A percentile compares a stretch with the other conserved stretches of the same genome.
Conservation (phyloP, 1,139 yeast genomes). For the Blastobotrys niveus region DNA sequence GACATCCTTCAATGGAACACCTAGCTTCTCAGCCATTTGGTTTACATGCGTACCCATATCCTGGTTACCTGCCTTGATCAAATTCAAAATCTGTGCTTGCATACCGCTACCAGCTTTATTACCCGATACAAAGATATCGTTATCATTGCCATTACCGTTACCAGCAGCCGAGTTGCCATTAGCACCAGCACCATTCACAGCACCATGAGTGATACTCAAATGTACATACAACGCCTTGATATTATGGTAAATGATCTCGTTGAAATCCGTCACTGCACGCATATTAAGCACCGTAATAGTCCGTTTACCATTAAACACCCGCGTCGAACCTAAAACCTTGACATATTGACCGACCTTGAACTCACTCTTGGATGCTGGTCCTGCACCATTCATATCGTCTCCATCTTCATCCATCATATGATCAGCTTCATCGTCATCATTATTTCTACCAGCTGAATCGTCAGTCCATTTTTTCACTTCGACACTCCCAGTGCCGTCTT, state of each 20-base stretch:
- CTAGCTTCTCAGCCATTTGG: slow-evolving; percentile 18
- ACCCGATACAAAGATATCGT: slow-evolving; percentile 20
- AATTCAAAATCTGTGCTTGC: slow-evolving; percentile 10
- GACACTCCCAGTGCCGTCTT: slow-evolving; percentile 79
- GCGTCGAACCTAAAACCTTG: slow-evolving; percentile 64
- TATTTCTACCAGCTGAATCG: slow-evolving; percentile 31
- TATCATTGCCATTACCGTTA: slow-evolving; percentile 6
- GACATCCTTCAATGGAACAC: slow-evolving; percentile 12
- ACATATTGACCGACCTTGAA: slow-evolving; percentile 50
- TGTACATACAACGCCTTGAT: slow-evolving; percentile 66
- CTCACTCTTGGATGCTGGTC: slow-evolving; percentile 19
- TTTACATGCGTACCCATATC: slow-evolving; percentile 20
- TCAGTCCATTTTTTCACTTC: slow-evolving; percentile 51
- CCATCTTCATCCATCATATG: slow-evolving; percentile 16
- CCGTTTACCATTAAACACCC: slow-evolving; percentile 62
- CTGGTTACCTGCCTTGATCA: slow-evolving; percentile 5
- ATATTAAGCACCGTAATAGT: slow-evolving; percentile 61
- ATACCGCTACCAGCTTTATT: slow-evolving; percentile 9
- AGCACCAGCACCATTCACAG: not conserved
- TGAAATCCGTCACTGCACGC: slow-evolving; percentile 57
- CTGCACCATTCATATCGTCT: slow-evolving; percentile 30
- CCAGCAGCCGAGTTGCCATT: slow-evolving; percentile 4
- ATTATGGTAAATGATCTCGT: slow-evolving; percentile 72
- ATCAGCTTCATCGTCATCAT: slow-evolving; percentile 22
- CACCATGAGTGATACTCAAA: slow-evolving; percentile 24